Conservation (phyloP, 2,329 filamentous ascomycete species). For the Ophiobolus disseminans region DNA sequence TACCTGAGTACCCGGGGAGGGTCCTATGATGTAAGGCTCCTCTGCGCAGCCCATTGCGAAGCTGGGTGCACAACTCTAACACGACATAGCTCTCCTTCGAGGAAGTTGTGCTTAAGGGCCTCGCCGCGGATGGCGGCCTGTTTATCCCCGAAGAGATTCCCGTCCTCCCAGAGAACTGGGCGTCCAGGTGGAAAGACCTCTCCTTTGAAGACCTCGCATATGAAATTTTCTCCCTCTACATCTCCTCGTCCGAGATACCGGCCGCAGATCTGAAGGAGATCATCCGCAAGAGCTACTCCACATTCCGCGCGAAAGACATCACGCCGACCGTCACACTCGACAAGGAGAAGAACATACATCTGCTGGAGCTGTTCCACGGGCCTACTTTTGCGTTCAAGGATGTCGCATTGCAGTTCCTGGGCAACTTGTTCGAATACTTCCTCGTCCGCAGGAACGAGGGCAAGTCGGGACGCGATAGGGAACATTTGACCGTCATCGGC, state of each 20-base stretch:
- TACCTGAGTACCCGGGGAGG: slow-evolving; percentile 70
- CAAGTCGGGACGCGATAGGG: slow-evolving; percentile 70
- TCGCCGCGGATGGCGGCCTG: slow-evolving; percentile 84
- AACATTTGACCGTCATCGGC: slow-evolving; percentile 51
- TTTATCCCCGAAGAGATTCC: slow-evolving; percentile 89
- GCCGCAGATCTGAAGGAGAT: slow-evolving; percentile 79
- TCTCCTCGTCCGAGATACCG: slow-evolving; percentile 83
- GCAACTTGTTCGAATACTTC: slow-evolving; percentile 95
- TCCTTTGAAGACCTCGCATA: slow-evolving; percentile 83
- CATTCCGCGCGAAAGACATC: slow-evolving; percentile 80
- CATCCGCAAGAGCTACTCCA: slow-evolving; percentile 84
- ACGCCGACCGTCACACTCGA: slow-evolving; percentile 83
- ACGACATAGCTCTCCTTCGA: slow-evolving; percentile 80
- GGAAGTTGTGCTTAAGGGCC: slow-evolving; percentile 86
- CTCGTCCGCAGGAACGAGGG: slow-evolving; percentile 74
- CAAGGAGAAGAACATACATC: slow-evolving; percentile 73
- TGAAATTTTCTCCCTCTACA: slow-evolving; percentile 86
- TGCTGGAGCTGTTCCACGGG: slow-evolving; percentile 95
- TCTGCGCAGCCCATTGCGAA: slow-evolving; percentile 4
- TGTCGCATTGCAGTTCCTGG: slow-evolving; percentile 89
- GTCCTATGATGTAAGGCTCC: slow-evolving; percentile 63
- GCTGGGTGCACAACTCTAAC: slow-evolving; percentile 19
- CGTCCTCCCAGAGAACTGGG: slow-evolving; percentile 66
- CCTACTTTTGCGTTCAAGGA: slow-evolving; percentile 95
- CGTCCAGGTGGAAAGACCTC: slow-evolving; percentile 75